Evolutionary conservation across 345 rosid species (phyloP).

Genomic region (Clausena lansium): DNA sequence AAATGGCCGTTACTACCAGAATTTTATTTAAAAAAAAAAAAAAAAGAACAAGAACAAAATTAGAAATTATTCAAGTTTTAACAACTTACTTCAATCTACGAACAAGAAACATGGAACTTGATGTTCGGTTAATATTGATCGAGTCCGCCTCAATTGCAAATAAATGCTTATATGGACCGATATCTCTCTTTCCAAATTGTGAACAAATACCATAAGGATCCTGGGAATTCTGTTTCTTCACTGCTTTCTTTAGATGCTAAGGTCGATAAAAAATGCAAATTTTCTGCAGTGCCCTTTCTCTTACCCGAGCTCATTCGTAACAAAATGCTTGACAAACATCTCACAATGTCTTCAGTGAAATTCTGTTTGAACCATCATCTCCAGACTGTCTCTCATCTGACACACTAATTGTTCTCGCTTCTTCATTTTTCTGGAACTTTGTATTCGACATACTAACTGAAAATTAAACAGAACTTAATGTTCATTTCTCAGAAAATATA

Average conservation of each 20-base stretch:
- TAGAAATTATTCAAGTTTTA: background rate
- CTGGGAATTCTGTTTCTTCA: constrained; percentile 24
- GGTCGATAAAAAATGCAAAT: constrained; percentile 29
- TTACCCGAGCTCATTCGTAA: constrained; percentile 54
- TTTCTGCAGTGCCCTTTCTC: constrained; percentile 30
- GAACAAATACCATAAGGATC: constrained; percentile 63
- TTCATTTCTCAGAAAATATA: constrained; percentile 14
- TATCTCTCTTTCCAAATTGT: constrained; percentile 51
- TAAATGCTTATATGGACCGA: constrained; percentile 64
- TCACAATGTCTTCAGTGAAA: constrained; percentile 68
- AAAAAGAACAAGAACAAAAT: background rate
- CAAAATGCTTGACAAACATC: constrained; percentile 61
- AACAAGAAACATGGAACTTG: constrained; percentile 56
- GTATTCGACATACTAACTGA: constrained; percentile 39
- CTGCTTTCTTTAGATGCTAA: constrained; percentile 26
- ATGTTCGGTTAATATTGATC: constrained; percentile 43
- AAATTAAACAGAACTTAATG: constrained; percentile 7
- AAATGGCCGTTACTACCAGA: background rate
- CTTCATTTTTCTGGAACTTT: constrained; percentile 40
- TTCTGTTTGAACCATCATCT: constrained; percentile 49
- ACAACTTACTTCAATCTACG: constrained; percentile 59
- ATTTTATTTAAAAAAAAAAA: background rate
- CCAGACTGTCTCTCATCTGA: constrained; percentile 24
- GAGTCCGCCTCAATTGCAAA: constrained; percentile 49
- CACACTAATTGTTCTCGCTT: constrained; percentile 26